These are phyloP conservation scores for Diaporthe nobilis DNA, from an alignment of 2,329 filamentous ascomycete genomes.

Conservation along the genomic window DNA sequence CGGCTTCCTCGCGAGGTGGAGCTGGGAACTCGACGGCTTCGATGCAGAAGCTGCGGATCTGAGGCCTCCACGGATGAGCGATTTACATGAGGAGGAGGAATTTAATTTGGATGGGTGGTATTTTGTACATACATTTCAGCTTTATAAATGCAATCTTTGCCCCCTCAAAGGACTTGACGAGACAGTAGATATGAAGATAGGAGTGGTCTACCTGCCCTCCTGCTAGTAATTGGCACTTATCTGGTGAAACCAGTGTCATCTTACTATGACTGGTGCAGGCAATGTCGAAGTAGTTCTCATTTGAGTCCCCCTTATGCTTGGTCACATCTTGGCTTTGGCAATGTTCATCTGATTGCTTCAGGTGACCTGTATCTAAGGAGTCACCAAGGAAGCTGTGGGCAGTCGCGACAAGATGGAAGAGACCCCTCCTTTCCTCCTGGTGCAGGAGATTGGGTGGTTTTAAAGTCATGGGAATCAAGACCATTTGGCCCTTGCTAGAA, in stretches of 20 bases:
- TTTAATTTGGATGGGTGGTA: neutral
- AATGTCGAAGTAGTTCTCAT: too few species aligned
- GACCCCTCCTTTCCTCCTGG: too few species aligned
- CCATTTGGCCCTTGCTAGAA: too few species aligned
- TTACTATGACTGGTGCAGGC: neutral
- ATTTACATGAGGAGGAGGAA: neutral
- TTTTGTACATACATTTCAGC: neutral
- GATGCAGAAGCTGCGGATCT: neutral
- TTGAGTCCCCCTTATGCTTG: too few species aligned
- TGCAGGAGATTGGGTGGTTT: too few species aligned
- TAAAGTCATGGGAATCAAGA: too few species aligned
- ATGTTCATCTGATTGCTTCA: neutral
- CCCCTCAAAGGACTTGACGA: neutral
- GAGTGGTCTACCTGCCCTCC: too few species aligned
- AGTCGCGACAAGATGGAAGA: too few species aligned
- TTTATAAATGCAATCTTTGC: neutral
- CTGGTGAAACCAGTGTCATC: too few species aligned
- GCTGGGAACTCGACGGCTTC: constrained; percentile 10
- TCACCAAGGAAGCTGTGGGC: too few species aligned
- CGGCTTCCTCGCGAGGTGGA: constrained; percentile 55
- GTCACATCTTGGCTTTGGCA: neutral
- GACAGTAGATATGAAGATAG: neutral
- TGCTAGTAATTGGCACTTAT: too few species aligned
- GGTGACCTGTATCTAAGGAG: too few species aligned
- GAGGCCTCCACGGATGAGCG: neutral